A percentile compares a stretch with the other conserved stretches of the same genome.
Evolutionary conservation across 495 filamentous ascomycete species (phyloP).

Genomic region (Annulohypoxylon maeteangense): DNA sequence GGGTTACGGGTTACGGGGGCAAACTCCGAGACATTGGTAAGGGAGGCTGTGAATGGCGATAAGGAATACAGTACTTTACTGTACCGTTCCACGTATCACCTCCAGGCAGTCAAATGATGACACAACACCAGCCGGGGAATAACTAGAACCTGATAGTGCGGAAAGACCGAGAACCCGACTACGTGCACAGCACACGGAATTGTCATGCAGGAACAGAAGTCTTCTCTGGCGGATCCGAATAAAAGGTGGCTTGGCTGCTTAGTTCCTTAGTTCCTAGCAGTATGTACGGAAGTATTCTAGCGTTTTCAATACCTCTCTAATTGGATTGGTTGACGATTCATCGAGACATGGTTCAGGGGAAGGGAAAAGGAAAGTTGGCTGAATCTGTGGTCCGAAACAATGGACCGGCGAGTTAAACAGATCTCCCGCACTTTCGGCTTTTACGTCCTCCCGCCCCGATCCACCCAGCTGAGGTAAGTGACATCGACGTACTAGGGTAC

Average conservation of each 20-base stretch:
- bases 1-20: slow-evolving; percentile 29
- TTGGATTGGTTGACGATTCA: slow-evolving; percentile 22
- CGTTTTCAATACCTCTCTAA: neutral
- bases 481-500: neutral
- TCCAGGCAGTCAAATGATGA: slow-evolving; percentile 26
- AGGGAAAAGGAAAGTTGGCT: slow-evolving; percentile 4
- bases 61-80: slow-evolving; percentile 3
- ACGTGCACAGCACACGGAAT: neutral
- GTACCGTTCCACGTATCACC: slow-evolving; percentile 9
- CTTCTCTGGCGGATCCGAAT: slow-evolving; percentile 1
- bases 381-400: slow-evolving; percentile 16
- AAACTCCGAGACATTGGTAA: slow-evolving; percentile 33
- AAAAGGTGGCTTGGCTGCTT: slow-evolving; percentile 13
- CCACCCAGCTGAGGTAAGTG: neutral
- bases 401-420: slow-evolving; percentile 16
- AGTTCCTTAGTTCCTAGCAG: slow-evolving; percentile 17
- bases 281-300: slow-evolving; percentile 1
- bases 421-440: slow-evolving; percentile 28
- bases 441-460: slow-evolving; percentile 35
- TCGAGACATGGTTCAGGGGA: slow-evolving; percentile 30
- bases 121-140: slow-evolving; percentile 15
- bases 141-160: slow-evolving; percentile 13
- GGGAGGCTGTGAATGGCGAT: neutral
- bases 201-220: slow-evolving; percentile 19
- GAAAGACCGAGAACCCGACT: slow-evolving; percentile 17